phyloP scores from a whole-genome alignment of 2,329 filamentous ascomycete genomes.

The Seiridium unicorne region DNA sequence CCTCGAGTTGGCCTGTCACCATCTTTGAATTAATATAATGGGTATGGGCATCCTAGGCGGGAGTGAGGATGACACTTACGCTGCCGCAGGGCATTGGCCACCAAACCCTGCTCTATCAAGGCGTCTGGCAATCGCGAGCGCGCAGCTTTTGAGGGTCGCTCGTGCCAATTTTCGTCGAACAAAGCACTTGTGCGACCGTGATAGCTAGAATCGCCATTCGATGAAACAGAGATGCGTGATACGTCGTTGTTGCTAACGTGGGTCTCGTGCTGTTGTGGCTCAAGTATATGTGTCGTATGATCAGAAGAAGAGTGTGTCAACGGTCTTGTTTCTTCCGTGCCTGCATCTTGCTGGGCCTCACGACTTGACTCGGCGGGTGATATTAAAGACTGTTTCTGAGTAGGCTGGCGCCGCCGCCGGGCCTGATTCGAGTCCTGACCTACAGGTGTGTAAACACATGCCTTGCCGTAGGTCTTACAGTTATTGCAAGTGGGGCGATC shows the following conservation, averaged over 20 bases:
- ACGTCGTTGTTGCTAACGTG: constrained; percentile 18
- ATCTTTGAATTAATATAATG: neutral
- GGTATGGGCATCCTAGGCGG: neutral
- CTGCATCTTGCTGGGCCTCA: neutral
- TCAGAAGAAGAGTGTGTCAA: neutral
- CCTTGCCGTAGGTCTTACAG: constrained; percentile 35
- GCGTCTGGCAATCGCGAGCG: constrained; percentile 30
- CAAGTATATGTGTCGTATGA: neutral
- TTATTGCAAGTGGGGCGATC: neutral
- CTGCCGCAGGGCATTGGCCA: constrained; percentile 46
- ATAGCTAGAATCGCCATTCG: constrained; percentile 41
- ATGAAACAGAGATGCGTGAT: constrained; percentile 35
- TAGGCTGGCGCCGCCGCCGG: neutral
- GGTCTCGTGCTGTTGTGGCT: neutral
- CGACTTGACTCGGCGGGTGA: neutral
- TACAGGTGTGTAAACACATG: constrained; percentile 13
- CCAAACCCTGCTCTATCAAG: constrained; percentile 42
- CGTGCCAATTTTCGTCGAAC: constrained; percentile 37
- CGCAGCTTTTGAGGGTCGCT: constrained; percentile 13
- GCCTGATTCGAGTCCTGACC: constrained; percentile 13
- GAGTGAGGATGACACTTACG: constrained; percentile 21
- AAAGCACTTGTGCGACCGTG: constrained; percentile 48
- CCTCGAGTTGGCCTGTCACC: constrained; percentile 39
- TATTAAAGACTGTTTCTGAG: neutral
- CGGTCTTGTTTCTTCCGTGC: neutral